phyloP scores from a whole-genome alignment of 2,329 filamentous ascomycete species.

The Didymella lethalis region DNA sequence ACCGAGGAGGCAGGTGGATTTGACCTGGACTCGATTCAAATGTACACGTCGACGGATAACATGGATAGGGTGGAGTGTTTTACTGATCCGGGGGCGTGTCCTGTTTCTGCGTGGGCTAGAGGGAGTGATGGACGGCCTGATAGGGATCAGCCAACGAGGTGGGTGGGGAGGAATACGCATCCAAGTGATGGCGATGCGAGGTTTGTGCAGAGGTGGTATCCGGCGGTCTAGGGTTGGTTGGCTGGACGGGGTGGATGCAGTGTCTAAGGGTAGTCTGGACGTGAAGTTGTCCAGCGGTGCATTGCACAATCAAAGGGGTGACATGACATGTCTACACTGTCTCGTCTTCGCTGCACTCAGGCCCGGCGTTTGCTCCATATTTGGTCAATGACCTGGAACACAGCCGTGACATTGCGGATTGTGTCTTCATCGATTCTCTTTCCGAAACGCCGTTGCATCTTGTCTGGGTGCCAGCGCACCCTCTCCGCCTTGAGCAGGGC shows the following conservation, averaged over 20 bases:
- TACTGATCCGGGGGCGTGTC: background rate
- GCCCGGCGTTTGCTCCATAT: slow-evolving; percentile 65
- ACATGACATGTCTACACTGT: too few species aligned
- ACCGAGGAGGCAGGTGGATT: background rate
- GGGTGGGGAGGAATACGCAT: background rate
- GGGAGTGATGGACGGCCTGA: background rate
- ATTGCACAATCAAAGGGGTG: too few species aligned
- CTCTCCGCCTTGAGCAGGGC: slow-evolving; percentile 80
- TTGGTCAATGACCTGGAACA: slow-evolving; percentile 89
- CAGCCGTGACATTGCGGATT: slow-evolving; percentile 81
- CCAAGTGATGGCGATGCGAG: background rate
- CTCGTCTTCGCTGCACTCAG: too few species aligned
- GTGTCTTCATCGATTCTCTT: slow-evolving; percentile 72
- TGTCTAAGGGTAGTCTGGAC: too few species aligned
- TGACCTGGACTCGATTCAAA: background rate
- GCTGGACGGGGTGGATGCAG: too few species aligned
- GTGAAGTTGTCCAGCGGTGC: too few species aligned
- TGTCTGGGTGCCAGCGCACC: slow-evolving; percentile 96
- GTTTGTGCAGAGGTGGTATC: background rate
- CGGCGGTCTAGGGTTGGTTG: background rate
- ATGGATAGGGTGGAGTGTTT: background rate
- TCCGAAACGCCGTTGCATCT: slow-evolving; percentile 89
- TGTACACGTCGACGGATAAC: background rate
- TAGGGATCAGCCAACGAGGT: background rate
- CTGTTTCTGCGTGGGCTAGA: background rate